phyloP scores from a whole-genome alignment of 2,329 filamentous ascomycete genomes.

The Calonectria pseudoreteaudii region DNA sequence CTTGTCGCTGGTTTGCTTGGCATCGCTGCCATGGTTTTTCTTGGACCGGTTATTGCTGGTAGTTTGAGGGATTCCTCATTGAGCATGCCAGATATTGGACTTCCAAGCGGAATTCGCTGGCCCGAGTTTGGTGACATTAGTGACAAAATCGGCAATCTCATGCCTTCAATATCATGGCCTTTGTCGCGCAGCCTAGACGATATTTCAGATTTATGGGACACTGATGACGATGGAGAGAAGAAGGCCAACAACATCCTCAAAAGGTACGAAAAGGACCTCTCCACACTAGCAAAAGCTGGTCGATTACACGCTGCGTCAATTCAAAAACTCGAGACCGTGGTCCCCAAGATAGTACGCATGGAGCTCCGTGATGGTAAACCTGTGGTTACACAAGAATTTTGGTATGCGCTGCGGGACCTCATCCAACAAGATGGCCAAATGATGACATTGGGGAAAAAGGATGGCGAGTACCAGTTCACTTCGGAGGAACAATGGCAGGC shows the following conservation, averaged over 20 bases:
- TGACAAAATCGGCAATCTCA: constrained; percentile 34
- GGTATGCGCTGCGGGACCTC: constrained; percentile 69
- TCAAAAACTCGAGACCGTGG: constrained; percentile 57
- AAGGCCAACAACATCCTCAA: constrained; percentile 39
- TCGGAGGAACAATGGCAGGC: constrained; percentile 62
- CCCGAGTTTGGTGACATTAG: constrained; percentile 28
- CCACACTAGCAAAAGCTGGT: constrained; percentile 43
- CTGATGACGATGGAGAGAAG: constrained; percentile 29
- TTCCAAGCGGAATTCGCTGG: constrained; percentile 22
- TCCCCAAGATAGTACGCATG: constrained; percentile 70
- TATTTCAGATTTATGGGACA: constrained; percentile 28
- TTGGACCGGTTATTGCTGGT: constrained; percentile 1
- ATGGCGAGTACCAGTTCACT: constrained; percentile 52
- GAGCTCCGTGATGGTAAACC: constrained; percentile 63
- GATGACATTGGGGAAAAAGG: constrained; percentile 57
- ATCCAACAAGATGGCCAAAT: constrained; percentile 63
- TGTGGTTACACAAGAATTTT: constrained; percentile 72
- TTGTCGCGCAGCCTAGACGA: constrained; percentile 34
- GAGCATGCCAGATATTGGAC: constrained; percentile 9
- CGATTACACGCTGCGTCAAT: constrained; percentile 53
- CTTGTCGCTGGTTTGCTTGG: constrained; percentile 19
- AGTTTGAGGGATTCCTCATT: constrained; percentile 13
- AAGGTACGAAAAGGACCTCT: constrained; percentile 46
- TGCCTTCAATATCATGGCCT: constrained; percentile 45
- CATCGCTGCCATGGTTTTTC: constrained; percentile 2